phyloP scores from a whole-genome alignment of 495 filamentous ascomycete species.

The Aspergillus saccharolyticus region DNA sequence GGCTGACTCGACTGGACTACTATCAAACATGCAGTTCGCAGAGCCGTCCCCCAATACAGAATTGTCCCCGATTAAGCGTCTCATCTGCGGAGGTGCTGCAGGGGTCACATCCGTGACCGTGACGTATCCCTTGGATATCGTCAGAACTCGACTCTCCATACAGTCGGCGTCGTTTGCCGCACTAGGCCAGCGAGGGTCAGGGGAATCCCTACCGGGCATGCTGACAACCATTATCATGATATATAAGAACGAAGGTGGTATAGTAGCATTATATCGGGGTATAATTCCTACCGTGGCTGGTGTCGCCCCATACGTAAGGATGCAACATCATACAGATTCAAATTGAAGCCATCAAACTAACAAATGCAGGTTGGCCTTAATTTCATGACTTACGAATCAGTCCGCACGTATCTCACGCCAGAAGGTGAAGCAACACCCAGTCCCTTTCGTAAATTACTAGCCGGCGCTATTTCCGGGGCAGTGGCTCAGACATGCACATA shows the following conservation, averaged over 20 bases:
- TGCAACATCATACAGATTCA: neutral
- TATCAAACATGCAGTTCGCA: conserved; percentile 55
- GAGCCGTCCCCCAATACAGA: conserved; percentile 65
- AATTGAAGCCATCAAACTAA: conserved; percentile 24
- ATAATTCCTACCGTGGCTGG: conserved; percentile 91
- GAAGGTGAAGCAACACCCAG: conserved; percentile 84
- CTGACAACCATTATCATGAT: conserved; percentile 75
- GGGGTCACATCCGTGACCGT: conserved; percentile 88
- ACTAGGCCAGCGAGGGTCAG: conserved; percentile 46
- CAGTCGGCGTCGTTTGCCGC: conserved; percentile 88
- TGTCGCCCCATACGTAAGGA: conserved; percentile 86
- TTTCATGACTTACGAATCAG: conserved; percentile 94
- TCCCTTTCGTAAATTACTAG: conserved; percentile 72
- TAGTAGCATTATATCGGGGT: conserved; percentile 80
- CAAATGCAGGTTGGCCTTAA: conserved; percentile 77
- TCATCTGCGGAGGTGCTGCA: conserved; percentile 81
- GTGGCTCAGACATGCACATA: conserved; percentile 98
- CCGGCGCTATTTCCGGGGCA: conserved; percentile 89
- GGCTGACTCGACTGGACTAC: neutral
- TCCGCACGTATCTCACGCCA: conserved; percentile 77
- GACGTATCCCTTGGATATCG: conserved; percentile 87
- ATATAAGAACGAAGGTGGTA: conserved; percentile 86
- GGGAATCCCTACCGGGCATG: conserved; percentile 83
- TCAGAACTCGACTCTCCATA: conserved; percentile 90
- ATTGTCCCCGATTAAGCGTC: conserved; percentile 61